Conservation (phyloP, 75 land plant species). For the Selaginella tamariscina region DNA sequence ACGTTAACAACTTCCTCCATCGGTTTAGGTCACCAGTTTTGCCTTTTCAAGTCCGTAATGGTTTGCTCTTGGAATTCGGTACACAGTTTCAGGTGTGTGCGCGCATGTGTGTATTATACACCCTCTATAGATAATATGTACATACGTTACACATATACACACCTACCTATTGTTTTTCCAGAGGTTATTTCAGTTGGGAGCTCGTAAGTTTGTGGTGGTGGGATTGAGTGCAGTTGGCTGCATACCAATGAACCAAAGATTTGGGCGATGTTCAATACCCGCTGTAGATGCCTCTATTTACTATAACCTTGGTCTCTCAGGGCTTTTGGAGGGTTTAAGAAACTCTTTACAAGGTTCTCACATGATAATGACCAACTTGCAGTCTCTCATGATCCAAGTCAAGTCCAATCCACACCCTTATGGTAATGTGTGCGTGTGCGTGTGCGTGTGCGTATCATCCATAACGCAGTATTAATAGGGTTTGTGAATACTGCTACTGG, state of each 20-base stretch:
- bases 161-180: background rate
- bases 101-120: background rate
- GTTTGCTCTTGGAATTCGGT: background rate
- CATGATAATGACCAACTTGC: background rate
- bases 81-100: background rate
- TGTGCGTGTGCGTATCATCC: background rate
- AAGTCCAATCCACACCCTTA: background rate
- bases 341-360: background rate
- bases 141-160: too few species aligned
- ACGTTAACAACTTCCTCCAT: slow-evolving; percentile 4
- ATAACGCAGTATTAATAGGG: background rate
- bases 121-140: background rate
- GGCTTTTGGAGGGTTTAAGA: background rate
- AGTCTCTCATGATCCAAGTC: background rate
- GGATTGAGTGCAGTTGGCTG: background rate
- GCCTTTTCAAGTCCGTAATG: background rate
- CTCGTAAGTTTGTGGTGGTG: slow-evolving; percentile 6
- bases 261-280: background rate
- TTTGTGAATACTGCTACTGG: background rate
- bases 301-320: background rate
- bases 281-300: background rate
- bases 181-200: background rate
- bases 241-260: slow-evolving; percentile 7
- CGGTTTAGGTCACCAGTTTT: background rate
- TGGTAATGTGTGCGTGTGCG: background rate